Evolutionary conservation across 352 stramenopile species (phyloP).

Genomic region (Phytophthora megakarya): DNA sequence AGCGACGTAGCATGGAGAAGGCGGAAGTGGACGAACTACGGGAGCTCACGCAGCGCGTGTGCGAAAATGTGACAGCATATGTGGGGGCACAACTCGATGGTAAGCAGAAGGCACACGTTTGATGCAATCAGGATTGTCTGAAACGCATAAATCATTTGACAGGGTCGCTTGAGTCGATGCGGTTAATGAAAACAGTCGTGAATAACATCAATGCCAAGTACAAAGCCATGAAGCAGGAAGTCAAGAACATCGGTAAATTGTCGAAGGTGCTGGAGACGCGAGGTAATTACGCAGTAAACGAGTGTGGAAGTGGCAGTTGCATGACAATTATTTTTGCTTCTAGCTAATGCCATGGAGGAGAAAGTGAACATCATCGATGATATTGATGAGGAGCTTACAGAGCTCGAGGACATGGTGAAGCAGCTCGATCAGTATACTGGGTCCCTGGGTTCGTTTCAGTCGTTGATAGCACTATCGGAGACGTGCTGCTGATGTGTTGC

Average conservation of each 20-base stretch:
- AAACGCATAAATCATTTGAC: too few relatives aligned
- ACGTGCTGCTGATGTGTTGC: slow-evolving; percentile 8
- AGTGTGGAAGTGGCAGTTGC: not conserved
- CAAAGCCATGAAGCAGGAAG: slow-evolving; percentile 58
- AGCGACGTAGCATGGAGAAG: slow-evolving; percentile 69
- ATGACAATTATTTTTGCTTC: not conserved
- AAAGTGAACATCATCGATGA: slow-evolving; percentile 84
- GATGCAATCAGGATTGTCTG: too few relatives aligned
- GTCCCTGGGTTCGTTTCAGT: slow-evolving; percentile 53
- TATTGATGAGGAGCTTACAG: slow-evolving; percentile 83
- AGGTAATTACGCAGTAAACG: slow-evolving; percentile 39
- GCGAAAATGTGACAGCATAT: slow-evolving; percentile 73
- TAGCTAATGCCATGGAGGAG: slow-evolving; percentile 63
- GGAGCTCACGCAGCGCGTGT: slow-evolving; percentile 67
- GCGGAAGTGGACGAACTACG: slow-evolving; percentile 60
- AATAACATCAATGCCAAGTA: slow-evolving; percentile 70
- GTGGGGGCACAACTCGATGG: slow-evolving; percentile 67
- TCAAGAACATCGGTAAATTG: slow-evolving; percentile 62
- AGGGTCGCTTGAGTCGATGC: slow-evolving; percentile 81
- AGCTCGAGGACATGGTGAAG: slow-evolving; percentile 89
- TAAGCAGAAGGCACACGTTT: too few relatives aligned
- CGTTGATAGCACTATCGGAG: not conserved
- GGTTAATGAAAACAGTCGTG: slow-evolving; percentile 70
- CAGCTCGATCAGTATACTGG: slow-evolving; percentile 81
- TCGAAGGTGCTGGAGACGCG: slow-evolving; percentile 70